Base-by-base conservation (phyloP, 345 rosid species). In the Camelina neglecta region DNA sequence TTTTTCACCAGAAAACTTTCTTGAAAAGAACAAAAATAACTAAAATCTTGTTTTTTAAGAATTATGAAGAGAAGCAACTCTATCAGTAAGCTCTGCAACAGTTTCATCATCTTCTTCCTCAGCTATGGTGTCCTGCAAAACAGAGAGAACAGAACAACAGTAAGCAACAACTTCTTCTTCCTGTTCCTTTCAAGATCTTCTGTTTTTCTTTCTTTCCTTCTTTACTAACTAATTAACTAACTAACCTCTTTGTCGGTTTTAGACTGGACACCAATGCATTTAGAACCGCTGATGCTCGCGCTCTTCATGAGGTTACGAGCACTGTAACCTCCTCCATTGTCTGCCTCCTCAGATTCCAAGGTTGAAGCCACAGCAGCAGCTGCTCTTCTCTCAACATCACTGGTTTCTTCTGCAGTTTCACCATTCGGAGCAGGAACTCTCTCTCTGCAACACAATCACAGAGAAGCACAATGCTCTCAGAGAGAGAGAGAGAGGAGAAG, bases 211-310 rank as follows among this genome's bases (percentile, higher is more conserved):
- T 65, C 35, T 54, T 60, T 24, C 47, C 42, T 26, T 67, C 29
- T 60, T 60, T 1, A 39, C 39, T 56, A 55, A 62, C 10, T 20
- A 71, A 38, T 31, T 56, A 55, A 62, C 7, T 20, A 71, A 38
- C 45, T 47, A 79, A 91, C 94, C 91, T 83, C 84, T 10, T 67
- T 24, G 60, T 87, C 87, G n/a, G 67, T 72, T 72, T 68, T 88
- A 54, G 76, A 77, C 66, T 86, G 76, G 60, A 83, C 82, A 63
- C 81, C 93, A 6, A 92, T 82, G 60, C 99, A 92, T 81, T 92
- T 88, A 75, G 99, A 92, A 77, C 85, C 99, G 65, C 98, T 95
- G 24, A 95, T 95, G 81, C 99, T 95, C 8, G 96, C 93, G 66
- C 99, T 92, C 85, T 95, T 95, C 88, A 92, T 74, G 60, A 95